Evolutionary conservation across 495 filamentous ascomycete genomes (phyloP), one percentile per base, ranked within the genome.

Genomic region (Tuber calosporum): DNA sequence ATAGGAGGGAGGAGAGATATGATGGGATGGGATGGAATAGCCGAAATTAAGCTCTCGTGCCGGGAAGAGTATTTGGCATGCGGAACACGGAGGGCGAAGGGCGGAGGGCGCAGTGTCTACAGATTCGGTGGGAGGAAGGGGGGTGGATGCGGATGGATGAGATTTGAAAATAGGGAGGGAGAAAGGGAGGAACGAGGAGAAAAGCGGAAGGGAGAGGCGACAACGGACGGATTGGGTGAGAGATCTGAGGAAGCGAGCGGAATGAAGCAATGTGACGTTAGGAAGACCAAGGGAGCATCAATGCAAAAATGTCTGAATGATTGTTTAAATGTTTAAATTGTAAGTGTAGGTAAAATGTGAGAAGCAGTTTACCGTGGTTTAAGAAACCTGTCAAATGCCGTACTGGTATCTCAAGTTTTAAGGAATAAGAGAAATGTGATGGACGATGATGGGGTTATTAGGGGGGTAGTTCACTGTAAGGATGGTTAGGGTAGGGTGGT

Each of bases 121-220:
- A 42, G 67, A 39, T 69, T 38, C 37, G 67, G 67, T 69, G 58
- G 74, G 71, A 79, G 75, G 41, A 79, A 38, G 13, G 70, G 77
- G 42, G 68, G 69, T 36, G 26, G 68, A 20, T 71, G 72, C 20
- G 43, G 30, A 38, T 62, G 69, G 41, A 58, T 30, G 34, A 40
- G 62, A 66, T 13, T 39, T 22, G 73, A 39, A n/a, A 48, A 43
- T 36, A 74, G 42, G 38, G 62, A 69, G 20, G 75, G 74, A 36
- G 34, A 36, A 41, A 11, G n/a, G 34, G 40, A 41, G 9, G n/a
- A 48, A 26, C 41, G 66, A 66, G 39, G 42, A n/a, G 67, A 41
- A 70, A 40, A 74, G 45, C 43, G 42, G 34, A n/a, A 37, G 73
- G 34, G 22, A 42, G 40, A 42, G 34, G 37, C 67, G 53, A 62